Evolutionary conservation across 257 asterid genomes (phyloP).

Genomic region (Petunia secreta): DNA sequence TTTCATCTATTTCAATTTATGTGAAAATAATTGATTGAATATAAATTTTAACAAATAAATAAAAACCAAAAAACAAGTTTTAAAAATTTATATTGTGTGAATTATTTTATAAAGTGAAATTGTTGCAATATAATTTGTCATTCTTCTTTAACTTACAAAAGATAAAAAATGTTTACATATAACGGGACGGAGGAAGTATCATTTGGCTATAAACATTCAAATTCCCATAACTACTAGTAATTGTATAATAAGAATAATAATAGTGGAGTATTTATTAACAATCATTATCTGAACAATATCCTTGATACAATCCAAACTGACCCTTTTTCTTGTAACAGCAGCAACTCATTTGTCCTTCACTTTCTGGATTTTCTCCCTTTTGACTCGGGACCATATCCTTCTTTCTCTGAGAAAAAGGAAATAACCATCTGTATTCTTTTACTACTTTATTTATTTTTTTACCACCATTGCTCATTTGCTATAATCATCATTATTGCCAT

Average conservation of each 20-base stretch:
- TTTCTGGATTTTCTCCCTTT: conserved; percentile 33
- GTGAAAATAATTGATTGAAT: too few species aligned
- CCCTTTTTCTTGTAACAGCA: conserved; percentile 29
- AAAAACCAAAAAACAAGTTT: too few species aligned
- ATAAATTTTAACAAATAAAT: too few species aligned
- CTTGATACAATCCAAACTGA: conserved; percentile 20
- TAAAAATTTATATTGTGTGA: too few species aligned
- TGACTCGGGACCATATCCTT: conserved; percentile 34
- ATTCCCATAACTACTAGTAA: background rate
- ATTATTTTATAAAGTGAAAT: too few species aligned
- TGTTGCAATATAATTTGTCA: too few species aligned
- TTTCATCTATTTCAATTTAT: too few species aligned
- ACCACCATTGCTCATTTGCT: background rate
- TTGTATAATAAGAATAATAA: background rate
- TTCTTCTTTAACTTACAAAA: too few species aligned
- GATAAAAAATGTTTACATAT: too few species aligned
- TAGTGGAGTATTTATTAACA: too few species aligned
- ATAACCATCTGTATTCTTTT: background rate
- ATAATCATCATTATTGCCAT: background rate
- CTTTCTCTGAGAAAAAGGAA: conserved; percentile 14
- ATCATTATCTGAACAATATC: background rate
- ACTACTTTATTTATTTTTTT: background rate
- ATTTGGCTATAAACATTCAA: background rate
- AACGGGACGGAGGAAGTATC: too few species aligned
- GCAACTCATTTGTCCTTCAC: conserved; percentile 27